Conservation (phyloP, 164 flowering plant species). For the Annona squamosa region DNA sequence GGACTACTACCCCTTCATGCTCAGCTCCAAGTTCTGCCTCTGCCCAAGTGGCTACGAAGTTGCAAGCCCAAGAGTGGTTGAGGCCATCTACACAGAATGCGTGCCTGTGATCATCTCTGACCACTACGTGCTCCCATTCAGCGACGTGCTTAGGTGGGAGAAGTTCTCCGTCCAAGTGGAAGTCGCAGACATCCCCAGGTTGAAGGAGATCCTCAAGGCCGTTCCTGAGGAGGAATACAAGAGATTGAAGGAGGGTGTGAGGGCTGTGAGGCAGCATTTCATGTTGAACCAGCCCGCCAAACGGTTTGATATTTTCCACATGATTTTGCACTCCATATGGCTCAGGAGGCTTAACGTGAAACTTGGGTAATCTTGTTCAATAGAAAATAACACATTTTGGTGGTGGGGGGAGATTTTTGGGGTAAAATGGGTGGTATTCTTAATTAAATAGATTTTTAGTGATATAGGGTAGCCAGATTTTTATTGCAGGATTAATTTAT, state of each 20-base stretch:
- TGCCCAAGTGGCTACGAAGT: constrained; percentile 18
- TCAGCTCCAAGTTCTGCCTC: constrained; percentile 12
- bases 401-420: no score
- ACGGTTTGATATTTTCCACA: constrained; percentile 64
- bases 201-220: constrained; percentile 8
- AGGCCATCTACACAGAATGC: constrained; percentile 16
- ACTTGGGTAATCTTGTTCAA: constrained; percentile 6
- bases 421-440: no score
- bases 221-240: constrained; percentile 13
- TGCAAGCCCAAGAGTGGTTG: constrained; percentile 17
- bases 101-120: constrained; percentile 17
- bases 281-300: constrained; percentile 47
- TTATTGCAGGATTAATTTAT: no score
- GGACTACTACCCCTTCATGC: constrained; percentile 14
- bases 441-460: no score
- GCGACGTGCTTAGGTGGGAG: constrained; percentile 18
- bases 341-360: constrained; percentile 56
- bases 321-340: constrained; percentile 79
- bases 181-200: constrained; percentile 11
- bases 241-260: constrained; percentile 38
- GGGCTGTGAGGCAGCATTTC: constrained; percentile 56
- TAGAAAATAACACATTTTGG: no score
- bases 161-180: constrained; percentile 7
- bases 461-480: no score
- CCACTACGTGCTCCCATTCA: constrained; percentile 15